phyloP scores from a whole-genome alignment of 164 flowering plant species.

The Tetrastigma voinierianum region DNA sequence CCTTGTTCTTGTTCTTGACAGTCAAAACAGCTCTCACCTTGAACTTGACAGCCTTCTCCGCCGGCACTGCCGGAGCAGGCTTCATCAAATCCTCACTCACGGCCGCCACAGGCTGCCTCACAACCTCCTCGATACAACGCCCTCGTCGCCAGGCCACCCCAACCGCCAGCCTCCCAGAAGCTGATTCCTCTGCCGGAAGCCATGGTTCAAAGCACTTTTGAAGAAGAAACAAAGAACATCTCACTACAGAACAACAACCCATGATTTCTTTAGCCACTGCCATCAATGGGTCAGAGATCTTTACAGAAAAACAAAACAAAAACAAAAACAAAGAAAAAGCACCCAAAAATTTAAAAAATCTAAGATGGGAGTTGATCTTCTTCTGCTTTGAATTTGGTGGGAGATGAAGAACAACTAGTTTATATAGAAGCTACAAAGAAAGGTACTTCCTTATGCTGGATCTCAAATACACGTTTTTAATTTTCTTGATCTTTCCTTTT shows the following conservation, averaged over 20 bases:
- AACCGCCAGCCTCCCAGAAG: slow-evolving; percentile 24
- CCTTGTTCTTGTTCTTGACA: slow-evolving; percentile 77
- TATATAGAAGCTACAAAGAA: neutral
- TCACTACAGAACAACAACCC: slow-evolving; percentile 42
- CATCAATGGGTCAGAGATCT: slow-evolving; percentile 34
- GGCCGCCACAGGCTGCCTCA: slow-evolving; percentile 44
- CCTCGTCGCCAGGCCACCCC: slow-evolving; percentile 16
- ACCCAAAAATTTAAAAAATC: too few species aligned
- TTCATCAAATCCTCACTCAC: slow-evolving; percentile 66
- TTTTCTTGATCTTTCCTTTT: neutral
- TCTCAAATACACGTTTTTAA: slow-evolving; percentile 29
- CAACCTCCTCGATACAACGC: slow-evolving; percentile 18
- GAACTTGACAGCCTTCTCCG: slow-evolving; percentile 56
- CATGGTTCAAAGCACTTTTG: slow-evolving; percentile 21
- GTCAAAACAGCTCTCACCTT: slow-evolving; percentile 87
- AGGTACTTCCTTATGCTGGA: neutral
- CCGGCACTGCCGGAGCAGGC: slow-evolving; percentile 4
- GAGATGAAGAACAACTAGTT: neutral
- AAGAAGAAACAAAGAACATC: slow-evolving; percentile 34
- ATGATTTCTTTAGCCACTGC: slow-evolving; percentile 55
- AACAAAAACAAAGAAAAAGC: too few species aligned
- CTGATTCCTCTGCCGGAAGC: slow-evolving; percentile 17
- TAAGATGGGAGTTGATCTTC: too few species aligned
- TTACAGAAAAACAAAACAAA: neutral
- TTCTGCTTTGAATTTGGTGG: neutral